Percentiles rank a stretch among this genome's conserved stretches.
phyloP scores from a whole-genome alignment of 257 asterid genomes.

The Marsdenia floribunda region DNA sequence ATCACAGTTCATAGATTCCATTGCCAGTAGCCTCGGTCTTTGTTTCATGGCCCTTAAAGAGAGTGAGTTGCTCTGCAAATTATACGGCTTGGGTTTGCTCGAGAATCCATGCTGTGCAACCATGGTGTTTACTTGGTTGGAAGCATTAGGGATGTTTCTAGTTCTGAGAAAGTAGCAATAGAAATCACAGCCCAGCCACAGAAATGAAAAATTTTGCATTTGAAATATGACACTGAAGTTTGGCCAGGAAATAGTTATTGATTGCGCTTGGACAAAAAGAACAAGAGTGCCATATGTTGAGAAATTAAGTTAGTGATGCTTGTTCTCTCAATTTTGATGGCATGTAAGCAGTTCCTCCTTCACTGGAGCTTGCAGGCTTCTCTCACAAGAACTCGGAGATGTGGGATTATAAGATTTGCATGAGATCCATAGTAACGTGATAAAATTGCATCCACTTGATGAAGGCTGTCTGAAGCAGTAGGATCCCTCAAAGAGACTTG shows the following conservation, averaged over 20 bases:
- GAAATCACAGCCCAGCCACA: neutral
- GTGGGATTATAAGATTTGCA: constrained; percentile 49
- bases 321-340: neutral
- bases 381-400: constrained; percentile 28
- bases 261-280: neutral
- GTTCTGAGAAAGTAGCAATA: neutral
- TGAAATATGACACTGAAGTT: neutral
- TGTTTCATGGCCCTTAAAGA: too few species aligned
- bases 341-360: neutral
- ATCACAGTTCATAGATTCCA: too few species aligned
- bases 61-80: too few species aligned
- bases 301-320: neutral
- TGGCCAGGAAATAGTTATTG: neutral
- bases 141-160: neutral
- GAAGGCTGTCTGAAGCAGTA: constrained; percentile 29
- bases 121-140: too few species aligned
- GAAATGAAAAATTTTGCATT: neutral
- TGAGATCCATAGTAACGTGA: constrained; percentile 64
- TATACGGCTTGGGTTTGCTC: too few species aligned
- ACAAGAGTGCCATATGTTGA: too few species aligned
- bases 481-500: constrained; percentile 41
- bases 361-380: constrained; percentile 17
- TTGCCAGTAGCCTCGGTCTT: too few species aligned
- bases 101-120: too few species aligned
- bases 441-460: constrained; percentile 40